phyloP scores from a whole-genome alignment of 495 filamentous ascomycete genomes.

The Lichenothelia convexa region DNA sequence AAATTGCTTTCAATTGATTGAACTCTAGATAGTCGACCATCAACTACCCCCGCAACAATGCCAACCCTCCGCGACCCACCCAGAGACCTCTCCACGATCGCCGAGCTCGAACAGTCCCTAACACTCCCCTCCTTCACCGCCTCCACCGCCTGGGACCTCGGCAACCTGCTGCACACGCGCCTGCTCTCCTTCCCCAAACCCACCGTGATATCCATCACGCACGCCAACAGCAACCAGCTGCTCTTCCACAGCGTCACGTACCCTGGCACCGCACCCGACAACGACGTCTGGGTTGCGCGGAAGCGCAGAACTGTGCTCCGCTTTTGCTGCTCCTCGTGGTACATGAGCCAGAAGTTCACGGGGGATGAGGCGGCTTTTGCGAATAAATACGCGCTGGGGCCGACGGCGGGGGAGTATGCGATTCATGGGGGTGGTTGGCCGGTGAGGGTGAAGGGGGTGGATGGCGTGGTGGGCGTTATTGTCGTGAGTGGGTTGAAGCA shows the following conservation, averaged over 20 bases:
- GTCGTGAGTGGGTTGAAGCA: constrained; percentile 62
- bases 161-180: constrained; percentile 40
- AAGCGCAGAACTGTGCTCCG: constrained; percentile 52
- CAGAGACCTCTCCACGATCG: constrained; percentile 25
- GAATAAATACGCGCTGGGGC: constrained; percentile 35
- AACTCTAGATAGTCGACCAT: no score
- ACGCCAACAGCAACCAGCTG: constrained; percentile 35
- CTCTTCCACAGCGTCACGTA: constrained; percentile 42
- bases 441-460: constrained; percentile 47
- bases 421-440: constrained; percentile 62
- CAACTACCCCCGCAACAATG: no score
- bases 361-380: constrained; percentile 41
- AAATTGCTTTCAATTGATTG: no score
- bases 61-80: constrained; percentile 10
- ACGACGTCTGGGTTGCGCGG: constrained; percentile 24
- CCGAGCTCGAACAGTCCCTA: constrained; percentile 32
- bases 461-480: constrained; percentile 53
- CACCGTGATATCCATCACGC: constrained; percentile 46
- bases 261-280: constrained; percentile 41
- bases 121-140: constrained; percentile 44
- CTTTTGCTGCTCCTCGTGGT: constrained; percentile 49
- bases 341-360: constrained; percentile 39
- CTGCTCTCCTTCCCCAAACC: constrained; percentile 38
- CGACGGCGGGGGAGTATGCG: constrained; percentile 41
- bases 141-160: constrained; percentile 47